phyloP scores from a whole-genome alignment of 306 rosid genomes.

The Clitoria ternatea region DNA sequence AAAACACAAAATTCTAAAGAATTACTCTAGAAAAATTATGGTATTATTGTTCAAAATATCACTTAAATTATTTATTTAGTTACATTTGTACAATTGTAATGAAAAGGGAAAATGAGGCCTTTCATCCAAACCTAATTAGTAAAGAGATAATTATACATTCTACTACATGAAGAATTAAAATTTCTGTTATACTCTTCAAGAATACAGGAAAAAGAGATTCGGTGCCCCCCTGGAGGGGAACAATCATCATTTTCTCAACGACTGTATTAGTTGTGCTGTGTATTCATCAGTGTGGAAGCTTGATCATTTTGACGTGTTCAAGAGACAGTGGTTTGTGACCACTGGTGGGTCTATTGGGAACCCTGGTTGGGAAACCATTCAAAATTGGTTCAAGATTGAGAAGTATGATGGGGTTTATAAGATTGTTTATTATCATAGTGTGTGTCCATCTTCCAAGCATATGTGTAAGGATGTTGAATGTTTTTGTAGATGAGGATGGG shows the following conservation, averaged over 20 bases:
- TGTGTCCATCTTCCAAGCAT: slow-evolving; percentile 48
- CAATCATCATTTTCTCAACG: slow-evolving; percentile 30
- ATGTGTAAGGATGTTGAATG: slow-evolving; percentile 42
- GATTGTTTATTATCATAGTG: slow-evolving; percentile 53
- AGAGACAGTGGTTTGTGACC: slow-evolving; percentile 44
- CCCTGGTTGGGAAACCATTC: slow-evolving; percentile 34
- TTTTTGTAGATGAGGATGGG: slow-evolving; percentile 26
- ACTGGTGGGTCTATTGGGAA: slow-evolving; percentile 47
- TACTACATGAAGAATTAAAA: too few relatives aligned
- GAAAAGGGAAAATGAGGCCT: too few relatives aligned
- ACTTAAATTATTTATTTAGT: too few relatives aligned
- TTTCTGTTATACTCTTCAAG: too few relatives aligned
- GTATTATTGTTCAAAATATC: too few relatives aligned
- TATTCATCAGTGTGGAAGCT: slow-evolving; percentile 46
- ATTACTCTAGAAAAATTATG: too few relatives aligned
- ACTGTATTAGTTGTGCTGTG: neutral
- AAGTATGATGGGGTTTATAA: slow-evolving; percentile 45
- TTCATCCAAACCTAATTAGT: too few relatives aligned
- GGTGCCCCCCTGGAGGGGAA: too few relatives aligned
- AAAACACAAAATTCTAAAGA: too few relatives aligned
- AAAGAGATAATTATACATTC: too few relatives aligned
- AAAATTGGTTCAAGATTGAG: slow-evolving; percentile 72
- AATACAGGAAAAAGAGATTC: too few relatives aligned
- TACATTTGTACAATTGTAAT: too few relatives aligned
- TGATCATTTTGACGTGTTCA: slow-evolving; percentile 27